Conservation (phyloP, 1,139 yeast genomes). For the Pichia sp. region DNA sequence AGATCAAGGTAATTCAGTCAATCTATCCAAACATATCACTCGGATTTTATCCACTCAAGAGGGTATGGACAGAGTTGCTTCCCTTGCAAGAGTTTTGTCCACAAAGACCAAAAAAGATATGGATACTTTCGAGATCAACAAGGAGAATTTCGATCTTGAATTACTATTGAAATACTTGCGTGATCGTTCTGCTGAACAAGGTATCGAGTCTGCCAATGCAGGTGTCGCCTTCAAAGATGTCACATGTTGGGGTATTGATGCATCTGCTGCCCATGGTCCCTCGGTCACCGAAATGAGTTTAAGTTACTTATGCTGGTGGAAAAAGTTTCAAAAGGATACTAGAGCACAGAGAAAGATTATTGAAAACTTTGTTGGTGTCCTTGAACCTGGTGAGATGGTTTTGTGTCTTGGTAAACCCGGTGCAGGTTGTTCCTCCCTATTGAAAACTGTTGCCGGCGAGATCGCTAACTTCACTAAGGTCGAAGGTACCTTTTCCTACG, state of each 20-base stretch:
- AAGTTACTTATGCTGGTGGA: conserved; percentile 1
- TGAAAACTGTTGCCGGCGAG: conserved; percentile 31
- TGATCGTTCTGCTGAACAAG: conserved; percentile 32
- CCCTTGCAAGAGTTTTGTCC: conserved; percentile 21
- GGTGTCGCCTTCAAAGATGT: conserved; percentile 43
- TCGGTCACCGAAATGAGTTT: conserved; percentile 7
- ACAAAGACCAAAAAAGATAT: conserved; percentile 21
- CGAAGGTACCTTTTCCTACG: conserved; percentile 33
- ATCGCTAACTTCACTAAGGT: conserved; percentile 20
- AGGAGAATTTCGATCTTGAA: conserved; percentile 21
- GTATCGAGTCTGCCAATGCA: conserved; percentile 38
- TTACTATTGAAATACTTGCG: conserved; percentile 33
- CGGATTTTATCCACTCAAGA: conserved; percentile 18
- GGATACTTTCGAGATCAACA: conserved; percentile 18
- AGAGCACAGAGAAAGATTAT: conserved; percentile 9
- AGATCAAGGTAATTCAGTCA: conserved; percentile 16
- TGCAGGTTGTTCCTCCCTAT: conserved; percentile 43
- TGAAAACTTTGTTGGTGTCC: conserved; percentile 7
- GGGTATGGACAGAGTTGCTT: conserved; percentile 19
- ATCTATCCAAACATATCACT: conserved; percentile 18
- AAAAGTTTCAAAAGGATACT: conserved; percentile 4
- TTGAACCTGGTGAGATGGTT: conserved; percentile 29
- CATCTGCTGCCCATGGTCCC: conserved; percentile 30
- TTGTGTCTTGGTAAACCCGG: conserved; percentile 49
- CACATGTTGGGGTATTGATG: conserved; percentile 41